phyloP scores from a whole-genome alignment of 2,329 filamentous ascomycete species.

The Aspergillus oerlinghausenensis region DNA sequence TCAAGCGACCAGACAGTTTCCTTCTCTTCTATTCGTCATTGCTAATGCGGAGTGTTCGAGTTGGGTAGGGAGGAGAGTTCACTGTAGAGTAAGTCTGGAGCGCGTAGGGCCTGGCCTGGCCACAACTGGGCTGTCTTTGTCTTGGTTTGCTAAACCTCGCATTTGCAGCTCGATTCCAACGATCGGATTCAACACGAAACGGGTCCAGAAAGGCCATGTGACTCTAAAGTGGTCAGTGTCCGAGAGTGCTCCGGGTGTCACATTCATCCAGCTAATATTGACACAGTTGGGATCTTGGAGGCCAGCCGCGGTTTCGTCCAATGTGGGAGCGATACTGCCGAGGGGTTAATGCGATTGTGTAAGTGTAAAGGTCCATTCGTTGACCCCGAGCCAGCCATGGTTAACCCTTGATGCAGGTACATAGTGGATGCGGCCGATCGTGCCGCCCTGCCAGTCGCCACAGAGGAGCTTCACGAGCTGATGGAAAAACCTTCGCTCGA shows the following conservation, averaged over 20 bases:
- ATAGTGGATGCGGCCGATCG: slow-evolving; percentile 94
- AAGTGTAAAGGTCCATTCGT: slow-evolving; percentile 27
- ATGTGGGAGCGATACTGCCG: slow-evolving; percentile 99
- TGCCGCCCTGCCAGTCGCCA: slow-evolving; percentile 73
- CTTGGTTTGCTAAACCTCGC: slow-evolving; percentile 14
- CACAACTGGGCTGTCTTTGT: not conserved
- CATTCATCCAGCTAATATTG: slow-evolving; percentile 13
- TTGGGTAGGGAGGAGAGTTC: slow-evolving; percentile 84
- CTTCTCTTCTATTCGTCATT: slow-evolving; percentile 12
- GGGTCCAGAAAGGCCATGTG: slow-evolving; percentile 95
- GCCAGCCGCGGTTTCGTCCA: slow-evolving; percentile 90
- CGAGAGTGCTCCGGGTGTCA: not conserved
- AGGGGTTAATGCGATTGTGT: slow-evolving; percentile 94
- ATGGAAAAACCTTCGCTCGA: slow-evolving; percentile 79
- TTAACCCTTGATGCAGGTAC: slow-evolving; percentile 53
- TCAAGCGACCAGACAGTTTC: not conserved
- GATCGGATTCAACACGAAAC: slow-evolving; percentile 98
- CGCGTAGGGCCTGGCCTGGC: slow-evolving; percentile 6
- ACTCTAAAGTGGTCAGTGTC: slow-evolving; percentile 78
- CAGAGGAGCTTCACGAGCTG: slow-evolving; percentile 86
- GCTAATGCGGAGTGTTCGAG: slow-evolving; percentile 13
- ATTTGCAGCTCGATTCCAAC: slow-evolving; percentile 85
- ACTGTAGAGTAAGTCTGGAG: slow-evolving; percentile 81
- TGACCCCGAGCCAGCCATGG: not conserved
- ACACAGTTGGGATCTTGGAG: slow-evolving; percentile 85